These are phyloP conservation scores for Sistotremastrum suecicum DNA, from an alignment of 768 basidiomycete genomes.

Conservation along the genomic window DNA sequence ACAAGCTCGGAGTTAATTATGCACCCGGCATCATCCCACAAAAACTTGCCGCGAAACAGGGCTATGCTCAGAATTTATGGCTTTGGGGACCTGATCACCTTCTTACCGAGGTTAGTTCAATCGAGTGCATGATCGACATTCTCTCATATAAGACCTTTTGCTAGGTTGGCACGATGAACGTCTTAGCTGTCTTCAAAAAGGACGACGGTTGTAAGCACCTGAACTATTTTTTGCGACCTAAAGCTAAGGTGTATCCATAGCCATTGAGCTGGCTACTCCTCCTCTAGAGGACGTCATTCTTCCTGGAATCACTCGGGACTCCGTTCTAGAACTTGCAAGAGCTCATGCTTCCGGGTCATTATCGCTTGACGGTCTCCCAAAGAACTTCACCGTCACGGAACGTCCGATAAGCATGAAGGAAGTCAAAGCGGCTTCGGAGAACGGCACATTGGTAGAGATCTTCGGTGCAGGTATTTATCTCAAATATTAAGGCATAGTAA, in stretches of 20 bases:
- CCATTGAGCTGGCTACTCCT: constrained; percentile 24
- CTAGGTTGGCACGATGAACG: constrained; percentile 82
- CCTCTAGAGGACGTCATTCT: constrained; percentile 29
- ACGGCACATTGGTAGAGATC: constrained; percentile 32
- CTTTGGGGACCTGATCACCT: constrained; percentile 51
- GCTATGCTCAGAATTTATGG: constrained; percentile 87
- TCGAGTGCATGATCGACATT: constrained; percentile 8
- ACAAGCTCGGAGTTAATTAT: constrained; percentile 80
- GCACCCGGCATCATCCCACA: constrained; percentile 82
- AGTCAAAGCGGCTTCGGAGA: constrained; percentile 33
- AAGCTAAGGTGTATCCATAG: constrained; percentile 2
- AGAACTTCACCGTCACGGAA: constrained; percentile 46
- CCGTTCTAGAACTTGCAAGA: constrained; percentile 30
- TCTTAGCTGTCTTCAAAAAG: constrained; percentile 68
- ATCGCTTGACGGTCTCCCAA: constrained; percentile 35
- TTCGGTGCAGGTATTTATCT: constrained; percentile 27
- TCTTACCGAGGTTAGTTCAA: constrained; percentile 30
- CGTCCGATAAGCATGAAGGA: constrained; percentile 66
- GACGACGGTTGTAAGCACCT: constrained; percentile 44
- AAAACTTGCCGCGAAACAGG: constrained; percentile 54
- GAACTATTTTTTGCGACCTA: background rate
- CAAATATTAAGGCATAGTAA: background rate
- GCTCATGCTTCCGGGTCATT: constrained; percentile 38
- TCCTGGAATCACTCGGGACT: constrained; percentile 29
- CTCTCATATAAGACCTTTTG: background rate